A percentile compares a stretch with the other conserved stretches of the same genome.
phyloP scores from a whole-genome alignment of 345 rosid species.

The Eucalyptus polybractea region DNA sequence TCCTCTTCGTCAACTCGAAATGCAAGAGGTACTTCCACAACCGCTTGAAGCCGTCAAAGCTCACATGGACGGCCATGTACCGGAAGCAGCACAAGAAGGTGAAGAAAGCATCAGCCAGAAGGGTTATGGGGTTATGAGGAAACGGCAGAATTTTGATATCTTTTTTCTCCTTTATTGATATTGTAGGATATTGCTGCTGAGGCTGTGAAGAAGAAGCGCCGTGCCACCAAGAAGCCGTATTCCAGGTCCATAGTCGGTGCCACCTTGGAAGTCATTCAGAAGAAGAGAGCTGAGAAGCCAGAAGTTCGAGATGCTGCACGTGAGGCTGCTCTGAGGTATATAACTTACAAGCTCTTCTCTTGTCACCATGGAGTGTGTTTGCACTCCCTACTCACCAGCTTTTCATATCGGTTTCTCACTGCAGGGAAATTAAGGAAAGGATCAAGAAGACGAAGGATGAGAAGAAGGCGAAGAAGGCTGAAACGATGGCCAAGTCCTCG shows the following conservation, averaged over 20 bases:
- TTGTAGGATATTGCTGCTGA: slow-evolving; percentile 47
- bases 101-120: background rate
- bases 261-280: slow-evolving; percentile 62
- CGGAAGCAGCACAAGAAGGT: slow-evolving; percentile 75
- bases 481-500: background rate
- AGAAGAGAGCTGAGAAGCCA: slow-evolving; percentile 52
- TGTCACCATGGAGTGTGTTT: background rate
- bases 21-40: slow-evolving; percentile 95
- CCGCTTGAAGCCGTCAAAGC: slow-evolving; percentile 87
- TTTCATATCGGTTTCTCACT: background rate
- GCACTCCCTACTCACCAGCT: background rate
- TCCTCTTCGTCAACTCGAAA: slow-evolving; percentile 79
- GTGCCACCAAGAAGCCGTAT: slow-evolving; percentile 51
- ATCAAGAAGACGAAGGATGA: slow-evolving; percentile 7
- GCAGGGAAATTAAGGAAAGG: slow-evolving; percentile 9
- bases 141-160: background rate
- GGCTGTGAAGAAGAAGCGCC: slow-evolving; percentile 49
- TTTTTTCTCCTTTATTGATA: background rate
- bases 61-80: slow-evolving; percentile 73
- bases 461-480: slow-evolving; percentile 9
- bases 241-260: slow-evolving; percentile 72
- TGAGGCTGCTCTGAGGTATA: slow-evolving; percentile 46
- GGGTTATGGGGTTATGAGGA: background rate
- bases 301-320: slow-evolving; percentile 65
- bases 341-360: background rate